These are phyloP conservation scores for Rhodotorula sp. DNA, from an alignment of 1,284 basidiomycete species.

Conservation along the genomic window DNA sequence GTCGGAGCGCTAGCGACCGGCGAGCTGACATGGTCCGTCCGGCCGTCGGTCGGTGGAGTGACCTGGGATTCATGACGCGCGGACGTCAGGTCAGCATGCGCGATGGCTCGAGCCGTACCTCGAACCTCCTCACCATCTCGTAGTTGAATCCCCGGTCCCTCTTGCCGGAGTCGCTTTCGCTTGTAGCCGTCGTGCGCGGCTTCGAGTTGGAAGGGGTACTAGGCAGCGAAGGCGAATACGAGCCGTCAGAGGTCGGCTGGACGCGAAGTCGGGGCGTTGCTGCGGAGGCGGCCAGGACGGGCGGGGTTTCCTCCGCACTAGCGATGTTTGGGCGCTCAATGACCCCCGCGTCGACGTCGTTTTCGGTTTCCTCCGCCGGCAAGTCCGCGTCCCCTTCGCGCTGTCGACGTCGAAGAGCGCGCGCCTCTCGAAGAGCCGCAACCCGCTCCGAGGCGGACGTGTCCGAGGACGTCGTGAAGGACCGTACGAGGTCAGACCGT, in stretches of 20 bases:
- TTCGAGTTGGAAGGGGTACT: slow-evolving; percentile 5
- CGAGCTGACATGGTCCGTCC: not conserved
- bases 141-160: too few relatives aligned
- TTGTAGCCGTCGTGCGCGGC: not conserved
- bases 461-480: slow-evolving; percentile 21
- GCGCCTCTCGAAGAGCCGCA: slow-evolving; percentile 15
- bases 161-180: too few relatives aligned
- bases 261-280: slow-evolving; percentile 11
- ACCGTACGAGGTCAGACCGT: slow-evolving; percentile 14
- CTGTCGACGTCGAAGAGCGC: slow-evolving; percentile 4
- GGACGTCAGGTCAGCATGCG: slow-evolving; percentile 19
- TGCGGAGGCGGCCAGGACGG: not conserved
- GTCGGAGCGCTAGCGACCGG: not conserved
- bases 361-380: not conserved
- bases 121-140: too few relatives aligned
- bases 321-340: not conserved
- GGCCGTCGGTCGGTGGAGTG: not conserved
- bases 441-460: slow-evolving; percentile 20
- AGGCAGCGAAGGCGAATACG: slow-evolving; percentile 20
- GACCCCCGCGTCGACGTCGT: not conserved
- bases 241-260: slow-evolving; percentile 19
- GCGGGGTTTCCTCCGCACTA: too few relatives aligned
- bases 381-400: not conserved
- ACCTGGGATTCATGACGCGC: not conserved
- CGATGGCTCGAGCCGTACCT: not conserved